Percentiles rank a stretch among this genome's conserved stretches.
Conservation (phyloP, 1,284 basidiomycete species). For the Rhodotorula glutinis region DNA sequence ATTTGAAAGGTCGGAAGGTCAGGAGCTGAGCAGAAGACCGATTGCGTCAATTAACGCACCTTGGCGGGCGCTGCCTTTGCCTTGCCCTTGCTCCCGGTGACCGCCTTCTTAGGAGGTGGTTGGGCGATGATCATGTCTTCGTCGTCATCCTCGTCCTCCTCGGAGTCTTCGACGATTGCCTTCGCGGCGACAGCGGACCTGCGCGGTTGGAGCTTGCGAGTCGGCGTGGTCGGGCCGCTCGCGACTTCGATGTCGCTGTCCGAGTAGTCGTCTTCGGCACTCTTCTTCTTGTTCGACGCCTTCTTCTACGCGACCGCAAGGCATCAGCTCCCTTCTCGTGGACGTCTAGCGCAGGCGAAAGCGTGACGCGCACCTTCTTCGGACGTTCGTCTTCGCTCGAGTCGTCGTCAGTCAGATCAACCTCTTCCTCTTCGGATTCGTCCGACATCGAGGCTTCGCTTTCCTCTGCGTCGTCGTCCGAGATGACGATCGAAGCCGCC, state of each 20-base stretch:
- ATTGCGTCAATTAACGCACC: neutral
- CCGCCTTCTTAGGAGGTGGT: neutral
- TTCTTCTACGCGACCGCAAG: neutral
- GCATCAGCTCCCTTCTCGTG: neutral
- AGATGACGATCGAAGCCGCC: neutral
- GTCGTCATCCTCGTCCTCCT: conserved; percentile 1
- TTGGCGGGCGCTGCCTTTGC: neutral
- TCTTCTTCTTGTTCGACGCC: neutral
- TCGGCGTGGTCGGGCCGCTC: neutral
- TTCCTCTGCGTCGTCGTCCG: neutral
- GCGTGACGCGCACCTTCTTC: neutral
- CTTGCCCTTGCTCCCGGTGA: neutral
- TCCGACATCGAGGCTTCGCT: neutral
- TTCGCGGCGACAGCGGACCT: neutral
- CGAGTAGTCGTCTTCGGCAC: conserved; percentile 9
- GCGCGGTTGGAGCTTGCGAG: neutral
- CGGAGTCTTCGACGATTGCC: neutral
- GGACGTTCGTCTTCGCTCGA: conserved; percentile 2
- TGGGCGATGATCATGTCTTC: neutral
- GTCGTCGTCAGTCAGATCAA: neutral
- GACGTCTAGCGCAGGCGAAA: too few relatives aligned
- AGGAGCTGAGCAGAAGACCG: too few relatives aligned
- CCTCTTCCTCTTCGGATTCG: conserved; percentile 3
- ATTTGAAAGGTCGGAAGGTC: neutral
- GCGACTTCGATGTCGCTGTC: neutral